Conservation (phyloP, 352 stramenopile species). For the Pythium vanterpoolii region DNA sequence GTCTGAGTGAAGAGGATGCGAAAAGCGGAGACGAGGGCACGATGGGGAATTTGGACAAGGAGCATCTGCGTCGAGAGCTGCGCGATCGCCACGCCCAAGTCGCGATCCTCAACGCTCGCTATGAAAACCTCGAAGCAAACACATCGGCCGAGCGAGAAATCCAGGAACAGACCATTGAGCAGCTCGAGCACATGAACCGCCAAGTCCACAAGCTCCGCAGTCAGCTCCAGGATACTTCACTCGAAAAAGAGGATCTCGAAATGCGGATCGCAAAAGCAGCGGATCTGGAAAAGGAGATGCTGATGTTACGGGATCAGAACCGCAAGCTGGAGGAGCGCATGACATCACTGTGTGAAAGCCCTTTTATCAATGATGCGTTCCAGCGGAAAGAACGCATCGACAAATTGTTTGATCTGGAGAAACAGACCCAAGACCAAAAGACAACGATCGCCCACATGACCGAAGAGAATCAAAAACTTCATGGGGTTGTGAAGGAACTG, state of each 20-base stretch:
- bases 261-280: constrained; percentile 48
- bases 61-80: constrained; percentile 73
- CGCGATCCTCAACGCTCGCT: constrained; percentile 83
- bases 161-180: constrained; percentile 84
- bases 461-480: constrained; percentile 79
- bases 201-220: constrained; percentile 87
- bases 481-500: constrained; percentile 75
- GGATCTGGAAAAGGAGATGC: constrained; percentile 82
- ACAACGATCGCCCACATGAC: constrained; percentile 59
- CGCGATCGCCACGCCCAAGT: constrained; percentile 80
- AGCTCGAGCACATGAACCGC: constrained; percentile 91
- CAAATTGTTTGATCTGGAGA: constrained; percentile 85
- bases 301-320: constrained; percentile 76
- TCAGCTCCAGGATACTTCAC: constrained; percentile 69
- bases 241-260: constrained; percentile 83
- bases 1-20: constrained; percentile 25
- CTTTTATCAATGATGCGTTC: constrained; percentile 92
- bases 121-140: constrained; percentile 88
- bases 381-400: constrained; percentile 84
- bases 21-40: constrained; percentile 19
- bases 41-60: constrained; percentile 25
- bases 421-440: constrained; percentile 75
- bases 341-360: constrained; percentile 89
- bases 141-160: constrained; percentile 79
- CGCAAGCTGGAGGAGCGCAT: constrained; percentile 88